Evolutionary conservation across 768 basidiomycete species (phyloP), one percentile per base, ranked within the genome.

Genomic region (Sarcomyxa edulis): DNA sequence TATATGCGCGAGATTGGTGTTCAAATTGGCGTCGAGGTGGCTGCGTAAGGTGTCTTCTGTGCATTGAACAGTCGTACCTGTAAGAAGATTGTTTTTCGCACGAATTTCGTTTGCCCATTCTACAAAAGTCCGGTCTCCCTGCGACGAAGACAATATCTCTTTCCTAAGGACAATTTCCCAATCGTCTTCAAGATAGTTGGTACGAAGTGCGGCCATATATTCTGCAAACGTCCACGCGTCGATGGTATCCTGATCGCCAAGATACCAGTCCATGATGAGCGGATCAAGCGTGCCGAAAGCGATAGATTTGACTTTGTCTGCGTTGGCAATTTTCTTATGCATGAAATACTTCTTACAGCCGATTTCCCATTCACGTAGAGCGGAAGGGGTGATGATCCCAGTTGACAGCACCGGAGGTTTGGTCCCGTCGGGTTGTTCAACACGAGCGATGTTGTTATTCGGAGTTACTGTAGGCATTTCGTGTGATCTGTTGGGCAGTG

Each of bases 11-110:
- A 59, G 46, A 1, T 48, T 33, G 0, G 24, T 10, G 10, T 48
- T 31, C 42, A 53, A 44, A n/a, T 42, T 30, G 1, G 53, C 42
- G 22, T 52, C 44, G 7, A 54, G 43, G n/a, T 46, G 48, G 15
- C 37, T 33, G 6, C 36, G 32, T 2, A 56, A 35, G 3, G 14
- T 15, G 0, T 12, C 28, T 1, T 49, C 30, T 6, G 12, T n/a
- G 1, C 53, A 39, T 26, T 51, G 44, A 1, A 43, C 48, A 1
- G 37, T 6, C 0, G 42, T 51, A 5, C 33, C 40, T 1, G 19
- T 21, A 1, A 53, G 40, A 1, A 58, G 30, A 8, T 33, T 23
- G 25, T 58, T 58, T 2, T 40, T 22, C 5, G 27, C 39, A 2
- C 44, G 37, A 3, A 50, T 6, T 6, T 48, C 35, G 5, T 36